A percentile compares a stretch with the other conserved stretches of the same genome.
Conservation (phyloP, 2,329 filamentous ascomycete species). For the Pseudogymnoascus destructans region DNA sequence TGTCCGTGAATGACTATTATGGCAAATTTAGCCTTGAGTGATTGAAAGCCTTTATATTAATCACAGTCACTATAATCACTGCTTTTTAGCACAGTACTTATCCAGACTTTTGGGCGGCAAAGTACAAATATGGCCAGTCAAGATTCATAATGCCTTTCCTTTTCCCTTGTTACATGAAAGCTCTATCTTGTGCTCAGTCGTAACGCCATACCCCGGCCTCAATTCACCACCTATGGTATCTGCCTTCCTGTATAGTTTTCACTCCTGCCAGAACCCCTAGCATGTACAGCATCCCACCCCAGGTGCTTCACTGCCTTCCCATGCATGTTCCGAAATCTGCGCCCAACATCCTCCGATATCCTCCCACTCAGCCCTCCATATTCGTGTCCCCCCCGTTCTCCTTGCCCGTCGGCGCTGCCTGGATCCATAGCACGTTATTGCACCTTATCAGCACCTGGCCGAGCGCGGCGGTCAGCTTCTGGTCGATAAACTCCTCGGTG, state of each 20-base stretch:
- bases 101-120: background rate
- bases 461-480: slow-evolving; percentile 70
- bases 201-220: slow-evolving; percentile 8
- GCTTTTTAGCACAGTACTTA: background rate
- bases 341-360: background rate
- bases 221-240: slow-evolving; percentile 1
- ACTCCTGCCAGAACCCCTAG: background rate
- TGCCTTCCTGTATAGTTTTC: background rate
- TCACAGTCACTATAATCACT: background rate
- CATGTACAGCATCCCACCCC: background rate
- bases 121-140: background rate
- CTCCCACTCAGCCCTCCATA: slow-evolving; percentile 36
- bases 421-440: slow-evolving; percentile 96
- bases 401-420: slow-evolving; percentile 39
- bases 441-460: slow-evolving; percentile 91
- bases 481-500: slow-evolving; percentile 84
- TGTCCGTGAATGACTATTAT: background rate
- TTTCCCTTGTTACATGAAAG: slow-evolving; percentile 5
- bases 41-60: background rate
- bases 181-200: slow-evolving; percentile 3
- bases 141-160: slow-evolving; percentile 5
- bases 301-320: background rate
- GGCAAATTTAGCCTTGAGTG: background rate
- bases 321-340: background rate
- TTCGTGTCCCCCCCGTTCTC: slow-evolving; percentile 37